Evolutionary conservation across 2,329 filamentous ascomycete species (phyloP).

Genomic region (Trichoderma citrinoviride): DNA sequence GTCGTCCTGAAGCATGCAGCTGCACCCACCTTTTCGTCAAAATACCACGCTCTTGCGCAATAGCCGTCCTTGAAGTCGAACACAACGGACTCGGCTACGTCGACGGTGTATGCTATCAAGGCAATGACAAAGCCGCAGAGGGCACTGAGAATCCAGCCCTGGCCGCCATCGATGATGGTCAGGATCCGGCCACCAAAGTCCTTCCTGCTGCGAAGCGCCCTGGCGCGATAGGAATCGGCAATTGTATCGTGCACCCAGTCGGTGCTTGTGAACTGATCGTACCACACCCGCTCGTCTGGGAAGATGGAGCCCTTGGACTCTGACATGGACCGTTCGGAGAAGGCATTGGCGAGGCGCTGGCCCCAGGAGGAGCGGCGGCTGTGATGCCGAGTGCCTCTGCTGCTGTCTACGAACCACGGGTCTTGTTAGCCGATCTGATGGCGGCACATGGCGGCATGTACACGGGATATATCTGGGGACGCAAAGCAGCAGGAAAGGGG

Average conservation of each 20-base stretch:
- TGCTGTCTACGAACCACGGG: conserved; percentile 34
- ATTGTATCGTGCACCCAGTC: conserved; percentile 99
- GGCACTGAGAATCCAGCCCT: conserved; percentile 92
- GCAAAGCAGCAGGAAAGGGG: neutral
- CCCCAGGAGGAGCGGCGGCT: conserved; percentile 59
- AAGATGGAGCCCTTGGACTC: conserved; percentile 66
- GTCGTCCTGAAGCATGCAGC: neutral
- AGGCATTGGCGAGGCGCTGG: conserved; percentile 59
- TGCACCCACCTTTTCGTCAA: conserved; percentile 60
- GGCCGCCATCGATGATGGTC: conserved; percentile 77
- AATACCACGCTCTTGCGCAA: conserved; percentile 69
- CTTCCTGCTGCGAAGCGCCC: conserved; percentile 74
- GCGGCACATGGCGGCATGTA: neutral
- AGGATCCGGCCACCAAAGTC: conserved; percentile 79
- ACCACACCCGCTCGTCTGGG: conserved; percentile 89
- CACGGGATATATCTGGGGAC: neutral
- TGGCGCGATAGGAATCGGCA: conserved; percentile 85
- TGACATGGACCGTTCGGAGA: conserved; percentile 56
- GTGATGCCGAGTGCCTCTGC: conserved; percentile 47
- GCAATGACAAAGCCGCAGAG: conserved; percentile 86
- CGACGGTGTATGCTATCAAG: conserved; percentile 80
- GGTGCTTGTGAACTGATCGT: conserved; percentile 95
- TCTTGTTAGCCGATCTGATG: neutral
- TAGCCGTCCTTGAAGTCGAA: conserved; percentile 93
- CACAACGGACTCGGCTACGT: conserved; percentile 78